Percentiles rank a stretch among this genome's conserved stretches.
Conservation (phyloP, 257 asterid species). For the Gynochthodes officinalis region DNA sequence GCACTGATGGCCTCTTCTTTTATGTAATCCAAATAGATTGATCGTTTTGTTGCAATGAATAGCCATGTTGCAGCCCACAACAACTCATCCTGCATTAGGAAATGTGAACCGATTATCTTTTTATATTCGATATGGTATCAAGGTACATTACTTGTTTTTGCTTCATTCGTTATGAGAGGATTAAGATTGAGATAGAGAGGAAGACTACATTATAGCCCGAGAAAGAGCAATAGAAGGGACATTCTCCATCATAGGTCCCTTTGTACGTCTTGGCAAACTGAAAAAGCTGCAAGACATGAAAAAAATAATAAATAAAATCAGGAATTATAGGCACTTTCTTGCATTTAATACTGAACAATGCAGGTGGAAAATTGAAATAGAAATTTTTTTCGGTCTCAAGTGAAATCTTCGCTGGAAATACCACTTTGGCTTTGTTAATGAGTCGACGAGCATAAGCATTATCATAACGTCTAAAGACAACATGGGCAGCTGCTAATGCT, state of each 20-base stretch:
- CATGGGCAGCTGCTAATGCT: conserved; percentile 70
- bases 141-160: no score
- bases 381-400: no score
- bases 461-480: conserved; percentile 42
- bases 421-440: conserved; percentile 39
- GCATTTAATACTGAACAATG: no score
- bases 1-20: conserved; percentile 56
- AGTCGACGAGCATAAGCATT: conserved; percentile 42
- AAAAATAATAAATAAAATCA: neutral
- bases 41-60: conserved; percentile 44
- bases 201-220: conserved; percentile 68
- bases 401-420: conserved; percentile 12
- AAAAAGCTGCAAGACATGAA: conserved; percentile 45
- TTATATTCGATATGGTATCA: neutral
- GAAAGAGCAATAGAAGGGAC: conserved; percentile 89
- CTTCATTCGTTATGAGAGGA: neutral
- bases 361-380: neutral
- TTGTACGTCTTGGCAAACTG: conserved; percentile 48
- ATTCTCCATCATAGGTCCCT: conserved; percentile 87
- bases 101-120: neutral
- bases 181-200: neutral
- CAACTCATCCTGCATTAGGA: conserved; percentile 63
- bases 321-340: no score
- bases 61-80: conserved; percentile 96
- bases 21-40: conserved; percentile 48